These are phyloP conservation scores for Stentor roeselii DNA, from an alignment of 73 alveolate species.

Conservation along the genomic window DNA sequence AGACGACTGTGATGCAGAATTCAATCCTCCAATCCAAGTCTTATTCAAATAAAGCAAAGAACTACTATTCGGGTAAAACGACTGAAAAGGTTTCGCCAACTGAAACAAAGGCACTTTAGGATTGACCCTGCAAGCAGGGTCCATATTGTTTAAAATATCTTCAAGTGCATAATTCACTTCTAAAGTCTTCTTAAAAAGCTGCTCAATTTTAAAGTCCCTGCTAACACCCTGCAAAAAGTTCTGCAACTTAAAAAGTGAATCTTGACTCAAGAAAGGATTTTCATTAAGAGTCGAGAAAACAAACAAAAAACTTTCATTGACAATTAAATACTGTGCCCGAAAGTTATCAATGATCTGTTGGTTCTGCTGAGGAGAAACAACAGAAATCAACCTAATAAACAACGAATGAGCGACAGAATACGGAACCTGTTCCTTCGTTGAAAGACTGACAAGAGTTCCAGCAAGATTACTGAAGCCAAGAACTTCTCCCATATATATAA, in stretches of 20 bases:
- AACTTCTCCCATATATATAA: neutral
- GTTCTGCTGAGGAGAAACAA: neutral
- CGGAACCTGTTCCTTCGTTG: neutral
- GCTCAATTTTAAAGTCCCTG: neutral
- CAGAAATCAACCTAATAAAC: neutral
- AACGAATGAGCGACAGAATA: neutral
- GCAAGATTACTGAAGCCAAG: neutral
- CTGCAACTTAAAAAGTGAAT: neutral
- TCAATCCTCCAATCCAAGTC: neutral
- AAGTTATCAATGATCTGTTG: neutral
- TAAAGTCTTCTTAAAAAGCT: neutral
- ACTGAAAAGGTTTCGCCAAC: neutral
- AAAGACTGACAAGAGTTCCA: neutral
- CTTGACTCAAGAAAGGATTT: neutral
- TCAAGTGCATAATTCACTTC: neutral
- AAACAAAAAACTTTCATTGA: neutral
- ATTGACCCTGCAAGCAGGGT: neutral
- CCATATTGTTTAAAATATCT: neutral
- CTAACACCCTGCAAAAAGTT: neutral
- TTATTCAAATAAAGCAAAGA: neutral
- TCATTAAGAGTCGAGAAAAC: neutral
- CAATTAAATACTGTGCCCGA: neutral
- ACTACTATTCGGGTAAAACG: neutral
- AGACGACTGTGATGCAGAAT: neutral
- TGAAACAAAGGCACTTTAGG: neutral